Base-by-base conservation (phyloP, 164 flowering plant species). In the Chimonanthus praecox region DNA sequence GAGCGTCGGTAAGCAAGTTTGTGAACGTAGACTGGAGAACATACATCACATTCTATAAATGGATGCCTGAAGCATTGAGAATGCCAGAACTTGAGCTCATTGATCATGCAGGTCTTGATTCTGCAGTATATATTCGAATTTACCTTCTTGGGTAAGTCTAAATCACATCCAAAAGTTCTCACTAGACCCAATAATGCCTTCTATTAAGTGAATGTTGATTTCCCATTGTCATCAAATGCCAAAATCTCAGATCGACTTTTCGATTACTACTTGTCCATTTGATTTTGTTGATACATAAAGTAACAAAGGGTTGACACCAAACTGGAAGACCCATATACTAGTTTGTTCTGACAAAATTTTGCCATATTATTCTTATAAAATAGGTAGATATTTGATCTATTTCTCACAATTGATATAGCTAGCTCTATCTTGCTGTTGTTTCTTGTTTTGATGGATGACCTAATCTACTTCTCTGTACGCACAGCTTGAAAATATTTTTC, bases 1-100 rank as follows among this genome's bases (percentile, higher is more conserved):
- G 94, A 76, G 81, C 86, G 62, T 67, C 76, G 64, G 88, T 87
- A 6, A 79, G 75, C 78, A 88, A 84, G 67, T 85, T 94, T 78
- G 85, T 94, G 64, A 94, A 94, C 78, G 82, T 92, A 73, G 92
- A 94, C 74, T 75, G 18, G 58, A 82, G 81, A 74, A 87, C 92
- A 11, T 94, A 94, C 76, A 15, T 86, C 13, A 87, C 76, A 80
- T 94, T 94, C 72, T 80, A 85, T 75, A 94, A 85, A 49, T 94
- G 98, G 98, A 90, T 94, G 94, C 97, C 96, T 72, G 94, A 89
- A 51, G 97, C 98, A 45, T 73, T 92, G 78, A 82, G 77, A 75
- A 94, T 94, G 97, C 97, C 97, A 8, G 90, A 92, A 76, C 92
- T 85, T 6, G 98, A 94, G 88, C 93, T 94, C 64, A 88, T 91